Evolutionary conservation across 129 eudicot species (phyloP).

Genomic region (Lactuca saligna): DNA sequence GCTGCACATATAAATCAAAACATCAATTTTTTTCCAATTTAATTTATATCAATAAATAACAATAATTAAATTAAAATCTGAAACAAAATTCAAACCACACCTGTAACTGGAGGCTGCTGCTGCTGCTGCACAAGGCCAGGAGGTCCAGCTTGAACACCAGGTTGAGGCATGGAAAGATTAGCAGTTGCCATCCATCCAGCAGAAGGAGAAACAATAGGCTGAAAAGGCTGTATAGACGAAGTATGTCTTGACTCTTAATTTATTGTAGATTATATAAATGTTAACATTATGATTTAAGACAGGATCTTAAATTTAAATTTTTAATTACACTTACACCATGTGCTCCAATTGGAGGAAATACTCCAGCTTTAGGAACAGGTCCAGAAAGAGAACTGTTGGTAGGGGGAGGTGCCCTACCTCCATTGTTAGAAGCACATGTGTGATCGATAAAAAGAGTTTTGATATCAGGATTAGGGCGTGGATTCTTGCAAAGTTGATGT

Average conservation of each 20-base stretch:
- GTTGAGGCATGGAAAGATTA: constrained; percentile 74
- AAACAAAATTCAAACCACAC: constrained; percentile 29
- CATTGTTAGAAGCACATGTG: constrained; percentile 70
- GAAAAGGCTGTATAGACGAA: constrained; percentile 59
- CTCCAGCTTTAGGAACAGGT: constrained; percentile 76
- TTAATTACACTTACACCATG: constrained; percentile 64
- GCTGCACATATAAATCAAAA: constrained; percentile 41
- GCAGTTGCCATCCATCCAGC: constrained; percentile 89
- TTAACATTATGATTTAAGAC: neutral
- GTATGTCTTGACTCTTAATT: neutral
- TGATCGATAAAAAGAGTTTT: constrained; percentile 83
- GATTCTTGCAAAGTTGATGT: constrained; percentile 94
- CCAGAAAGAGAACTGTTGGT: constrained; percentile 56
- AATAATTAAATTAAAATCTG: neutral
- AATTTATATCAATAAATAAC: neutral
- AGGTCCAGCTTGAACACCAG: constrained; percentile 70
- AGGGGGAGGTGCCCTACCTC: constrained; percentile 71
- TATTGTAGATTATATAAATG: neutral
- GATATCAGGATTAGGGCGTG: constrained; percentile 88
- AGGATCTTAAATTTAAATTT: neutral
- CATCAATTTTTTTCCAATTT: neutral
- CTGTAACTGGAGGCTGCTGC: constrained; percentile 49
- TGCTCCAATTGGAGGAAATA: constrained; percentile 75
- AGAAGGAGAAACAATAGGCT: constrained; percentile 81
- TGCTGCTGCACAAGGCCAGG: constrained; percentile 58